Conservation (phyloP, 176 grass and related monocot genomes). For the Cocos nucifera region DNA sequence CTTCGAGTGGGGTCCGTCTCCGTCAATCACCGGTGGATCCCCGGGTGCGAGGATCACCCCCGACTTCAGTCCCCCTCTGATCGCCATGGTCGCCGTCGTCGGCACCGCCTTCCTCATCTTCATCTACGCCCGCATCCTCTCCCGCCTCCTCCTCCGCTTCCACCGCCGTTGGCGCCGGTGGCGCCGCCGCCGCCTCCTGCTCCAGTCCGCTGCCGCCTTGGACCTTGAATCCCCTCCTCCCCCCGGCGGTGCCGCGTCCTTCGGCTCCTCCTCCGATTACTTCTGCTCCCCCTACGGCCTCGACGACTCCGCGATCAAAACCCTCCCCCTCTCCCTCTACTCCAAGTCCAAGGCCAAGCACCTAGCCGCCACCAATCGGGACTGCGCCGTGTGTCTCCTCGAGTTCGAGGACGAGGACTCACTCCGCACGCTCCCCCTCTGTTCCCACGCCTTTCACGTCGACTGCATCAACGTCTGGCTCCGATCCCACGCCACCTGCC, state of each 20-base stretch:
- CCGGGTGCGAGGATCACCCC: not conserved
- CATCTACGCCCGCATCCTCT: slow-evolving; percentile 65
- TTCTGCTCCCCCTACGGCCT: slow-evolving; percentile 67
- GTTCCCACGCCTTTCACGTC: slow-evolving; percentile 86
- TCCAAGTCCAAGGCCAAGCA: slow-evolving; percentile 31
- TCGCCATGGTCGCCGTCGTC: slow-evolving; percentile 91
- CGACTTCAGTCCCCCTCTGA: slow-evolving; percentile 77
- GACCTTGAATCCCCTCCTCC: slow-evolving; percentile 28
- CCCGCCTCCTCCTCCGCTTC: slow-evolving; percentile 38
- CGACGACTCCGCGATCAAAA: slow-evolving; percentile 73
- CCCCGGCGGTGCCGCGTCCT: slow-evolving; percentile 24
- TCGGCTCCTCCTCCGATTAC: slow-evolving; percentile 44
- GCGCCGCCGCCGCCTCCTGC: slow-evolving; percentile 24
- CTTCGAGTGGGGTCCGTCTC: slow-evolving; percentile 10
- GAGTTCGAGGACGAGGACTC: slow-evolving; percentile 84
- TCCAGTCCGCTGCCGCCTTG: slow-evolving; percentile 28
- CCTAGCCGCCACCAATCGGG: slow-evolving; percentile 33
- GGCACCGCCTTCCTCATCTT: slow-evolving; percentile 86
- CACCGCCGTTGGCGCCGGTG: slow-evolving; percentile 26
- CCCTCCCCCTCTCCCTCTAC: slow-evolving; percentile 60
- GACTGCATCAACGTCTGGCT: slow-evolving; percentile 97
- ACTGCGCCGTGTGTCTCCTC: slow-evolving; percentile 83
- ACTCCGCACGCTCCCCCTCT: slow-evolving; percentile 67
- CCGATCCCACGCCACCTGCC: slow-evolving; percentile 71
- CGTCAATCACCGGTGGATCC: not conserved